These are phyloP conservation scores for Exophiala bonariae DNA, from an alignment of 2,329 filamentous ascomycete genomes.

Conservation along the genomic window DNA sequence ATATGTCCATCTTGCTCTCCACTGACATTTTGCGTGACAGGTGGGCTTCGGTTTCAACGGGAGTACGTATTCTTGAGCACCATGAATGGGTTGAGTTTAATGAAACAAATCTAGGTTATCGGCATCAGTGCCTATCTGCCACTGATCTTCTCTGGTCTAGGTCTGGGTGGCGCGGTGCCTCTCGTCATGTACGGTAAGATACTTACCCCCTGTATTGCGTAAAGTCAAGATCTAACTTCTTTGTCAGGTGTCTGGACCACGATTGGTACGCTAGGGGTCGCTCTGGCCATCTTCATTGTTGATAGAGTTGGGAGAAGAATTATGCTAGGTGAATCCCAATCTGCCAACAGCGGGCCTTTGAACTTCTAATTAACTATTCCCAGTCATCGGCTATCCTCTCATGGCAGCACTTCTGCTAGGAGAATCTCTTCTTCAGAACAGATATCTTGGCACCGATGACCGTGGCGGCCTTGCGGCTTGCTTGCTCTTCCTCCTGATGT, in stretches of 20 bases:
- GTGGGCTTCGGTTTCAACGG: slow-evolving; percentile 30
- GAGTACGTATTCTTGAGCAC: slow-evolving; percentile 14
- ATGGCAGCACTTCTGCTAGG: neutral
- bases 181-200: slow-evolving; percentile 38
- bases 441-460: slow-evolving; percentile 35
- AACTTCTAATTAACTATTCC: too few species aligned
- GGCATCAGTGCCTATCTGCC: slow-evolving; percentile 40
- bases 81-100: too few species aligned
- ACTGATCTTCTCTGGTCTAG: slow-evolving; percentile 37
- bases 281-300: slow-evolving; percentile 68
- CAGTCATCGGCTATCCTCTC: neutral
- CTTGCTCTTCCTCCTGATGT: slow-evolving; percentile 42
- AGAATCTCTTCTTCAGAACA: slow-evolving; percentile 8
- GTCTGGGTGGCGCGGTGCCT: slow-evolving; percentile 37
- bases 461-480: slow-evolving; percentile 34
- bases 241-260: slow-evolving; percentile 31
- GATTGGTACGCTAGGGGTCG: slow-evolving; percentile 53
- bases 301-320: slow-evolving; percentile 65
- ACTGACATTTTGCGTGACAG: neutral
- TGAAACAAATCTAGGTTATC: slow-evolving; percentile 1
- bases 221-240: too few species aligned
- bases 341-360: too few species aligned
- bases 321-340: slow-evolving; percentile 6
- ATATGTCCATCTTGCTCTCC: too few species aligned
- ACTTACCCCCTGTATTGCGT: too few species aligned